A percentile compares a stretch with the other conserved stretches of the same genome.
phyloP scores from a whole-genome alignment of 257 asterid genomes.

The Leptodermis oblonga region DNA sequence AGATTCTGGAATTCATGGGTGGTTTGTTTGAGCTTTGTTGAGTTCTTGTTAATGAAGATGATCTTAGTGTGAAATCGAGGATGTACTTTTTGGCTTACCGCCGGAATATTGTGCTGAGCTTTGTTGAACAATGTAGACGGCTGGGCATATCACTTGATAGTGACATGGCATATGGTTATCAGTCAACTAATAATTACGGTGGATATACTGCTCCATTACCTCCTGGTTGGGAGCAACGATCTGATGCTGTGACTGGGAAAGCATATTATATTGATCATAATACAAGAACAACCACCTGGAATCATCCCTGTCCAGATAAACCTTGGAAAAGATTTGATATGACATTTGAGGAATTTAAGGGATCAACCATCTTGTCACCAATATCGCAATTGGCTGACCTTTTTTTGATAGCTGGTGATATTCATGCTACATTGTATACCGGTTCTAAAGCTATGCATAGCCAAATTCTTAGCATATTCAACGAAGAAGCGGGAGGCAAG shows the following conservation, averaged over 20 bases:
- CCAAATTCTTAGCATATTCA: slow-evolving; percentile 97
- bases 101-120: too few species aligned
- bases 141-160: slow-evolving; percentile 95
- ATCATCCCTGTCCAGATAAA: slow-evolving; percentile 98
- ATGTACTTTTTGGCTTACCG: too few species aligned
- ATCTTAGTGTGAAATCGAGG: too few species aligned
- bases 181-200: slow-evolving; percentile 53
- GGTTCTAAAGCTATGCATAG: slow-evolving; percentile 99
- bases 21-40: too few species aligned
- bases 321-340: slow-evolving; percentile 99
- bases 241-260: slow-evolving; percentile 95
- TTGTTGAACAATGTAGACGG: slow-evolving; percentile 95
- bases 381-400: slow-evolving; percentile 83
- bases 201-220: slow-evolving; percentile 96
- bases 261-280: slow-evolving; percentile 93
- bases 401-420: slow-evolving; percentile 88
- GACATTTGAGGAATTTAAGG: slow-evolving; percentile 95
- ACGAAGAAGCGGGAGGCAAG: slow-evolving; percentile 87
- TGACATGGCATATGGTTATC: slow-evolving; percentile 71
- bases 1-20: too few species aligned
- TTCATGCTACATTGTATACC: slow-evolving; percentile 89
- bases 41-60: too few species aligned
- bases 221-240: slow-evolving; percentile 97
- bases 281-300: slow-evolving; percentile 97
- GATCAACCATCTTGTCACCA: slow-evolving; percentile 89